Base-by-base conservation (phyloP, 768 basidiomycete species). In the Amanita pseudoporphyria region DNA sequence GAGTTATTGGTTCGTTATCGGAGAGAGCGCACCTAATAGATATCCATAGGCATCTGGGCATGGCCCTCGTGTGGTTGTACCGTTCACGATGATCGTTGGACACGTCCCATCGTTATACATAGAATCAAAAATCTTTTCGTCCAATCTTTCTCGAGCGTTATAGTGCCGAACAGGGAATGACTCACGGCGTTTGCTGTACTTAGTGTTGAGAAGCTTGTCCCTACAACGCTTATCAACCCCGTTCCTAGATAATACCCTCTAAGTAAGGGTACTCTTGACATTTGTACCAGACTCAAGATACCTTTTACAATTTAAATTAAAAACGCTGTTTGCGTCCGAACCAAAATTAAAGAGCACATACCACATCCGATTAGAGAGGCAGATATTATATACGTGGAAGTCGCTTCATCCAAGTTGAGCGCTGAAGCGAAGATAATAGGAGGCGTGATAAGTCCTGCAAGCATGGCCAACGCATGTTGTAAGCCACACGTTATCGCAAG, bases 11-110 rank as follows among this genome's bases (percentile, higher is more conserved):
- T 5, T n/a, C 22, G 9, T 26, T 13, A 40, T 14, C 18, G 2
- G 1, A 24, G n/a, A 7, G 14, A 13, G 55, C 68, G 38, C 56
- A 79, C 87, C 84, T 24, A 90, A 73, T 3, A 90, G 68, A 66
- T 75, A 83, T 19, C 88, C 87, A 58, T 84, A 91, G 0, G 87
- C 87, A 48, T 88, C 84, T 0, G 85, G 87, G 62, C 87, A 91
- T 7, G 84, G 59, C 0, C 69, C 72, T 6, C 77, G 72, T 10
- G 74, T 76, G 14, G 78, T 63, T 0, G 72, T 76, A 0, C 88
- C 88, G 55, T 86, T 79, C 1, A 74, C 63, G 9, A 64, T 68
- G 2, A 70, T 73, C 0, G 75, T 77, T 0, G 84, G 73, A 63
- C 89, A 93, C 2, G 83, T 88, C 1, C 88, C 88, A 51, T 87